Evolutionary conservation across 2,329 filamentous ascomycete species (phyloP), one percentile per base, ranked within the genome.

Genomic region (Cercospora sojina): DNA sequence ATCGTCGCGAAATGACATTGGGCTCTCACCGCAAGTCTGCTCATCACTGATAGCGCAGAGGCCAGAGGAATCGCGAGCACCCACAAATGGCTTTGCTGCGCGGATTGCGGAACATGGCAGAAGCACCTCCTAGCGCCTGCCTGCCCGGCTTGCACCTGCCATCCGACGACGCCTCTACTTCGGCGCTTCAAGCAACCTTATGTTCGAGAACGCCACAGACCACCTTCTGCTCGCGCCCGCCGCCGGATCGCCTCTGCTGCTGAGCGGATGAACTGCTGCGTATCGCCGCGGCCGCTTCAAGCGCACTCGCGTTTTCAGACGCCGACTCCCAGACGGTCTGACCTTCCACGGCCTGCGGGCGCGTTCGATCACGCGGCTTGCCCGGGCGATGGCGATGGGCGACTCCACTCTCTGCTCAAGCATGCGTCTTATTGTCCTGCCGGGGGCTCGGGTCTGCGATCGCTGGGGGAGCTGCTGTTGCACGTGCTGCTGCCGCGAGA

Each of bases 161-260:
- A 29, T 59, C 18, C 60, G 43, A 27, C 53, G 18, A 32, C 60
- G 65, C 65, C 60, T 60, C 65, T 67, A 56, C 65, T 67, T 67
- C 65, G 65, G 65, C 56, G 18, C 29, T 27, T 55, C 47, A 51
- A 60, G 58, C 64, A 64, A 61, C 49, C 65, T 64, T 57, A n/a
- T 43, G 60, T 62, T 67, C 65, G 63, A 61, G 65, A 67, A 63
- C 60, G 41, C 59, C 59, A 57, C 31, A 65, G 51, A 43, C 60
- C 59, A 27, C 29, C 8, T 18, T 38, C 32, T 20, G 16, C 23
- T 38, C 57, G 32, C 16, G 51, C 13, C 23, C 18, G 25, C 23
- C 51, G 51, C 51, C 23, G 51, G 27, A 18, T 23, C 18, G 10
- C 43, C 6, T 20, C 43, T 49, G 43, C 43, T 49, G 43, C 43